phyloP scores from a whole-genome alignment of 2,329 filamentous ascomycete species.

The Epichloe brachyelytri region DNA sequence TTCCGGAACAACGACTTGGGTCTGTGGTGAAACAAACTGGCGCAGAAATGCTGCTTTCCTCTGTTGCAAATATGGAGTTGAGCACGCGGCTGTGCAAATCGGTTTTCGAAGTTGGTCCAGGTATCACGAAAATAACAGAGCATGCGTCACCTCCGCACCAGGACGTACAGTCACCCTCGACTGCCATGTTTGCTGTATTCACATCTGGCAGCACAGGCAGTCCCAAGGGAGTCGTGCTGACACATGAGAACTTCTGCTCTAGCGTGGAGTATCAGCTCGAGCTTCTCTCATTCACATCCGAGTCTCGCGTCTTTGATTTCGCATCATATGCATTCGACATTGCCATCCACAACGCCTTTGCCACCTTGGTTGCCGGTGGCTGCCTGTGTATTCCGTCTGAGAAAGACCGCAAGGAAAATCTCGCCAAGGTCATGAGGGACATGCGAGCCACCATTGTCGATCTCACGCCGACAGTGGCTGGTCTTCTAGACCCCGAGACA shows the following conservation, averaged over 20 bases:
- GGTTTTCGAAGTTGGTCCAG: too few species aligned
- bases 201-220: neutral
- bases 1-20: constrained; percentile 30
- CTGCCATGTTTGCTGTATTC: neutral
- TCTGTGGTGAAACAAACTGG: constrained; percentile 28
- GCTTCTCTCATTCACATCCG: constrained; percentile 11
- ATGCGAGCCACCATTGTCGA: neutral
- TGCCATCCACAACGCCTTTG: constrained; percentile 1
- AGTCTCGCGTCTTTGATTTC: constrained; percentile 19
- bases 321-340: constrained; percentile 7
- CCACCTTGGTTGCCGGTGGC: constrained; percentile 3
- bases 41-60: neutral
- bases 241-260: neutral
- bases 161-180: neutral
- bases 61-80: neutral
- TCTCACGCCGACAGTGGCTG: neutral
- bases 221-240: neutral
- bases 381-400: constrained; percentile 7
- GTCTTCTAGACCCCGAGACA: neutral
- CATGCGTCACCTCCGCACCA: too few species aligned
- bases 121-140: too few species aligned
- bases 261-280: constrained; percentile 15
- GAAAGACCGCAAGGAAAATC: neutral
- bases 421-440: neutral
- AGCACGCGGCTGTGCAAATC: neutral